A percentile compares a stretch with the other conserved stretches of the same genome.
phyloP scores from a whole-genome alignment of 2,329 filamentous ascomycete species.

The Paecilomyces niveus region DNA sequence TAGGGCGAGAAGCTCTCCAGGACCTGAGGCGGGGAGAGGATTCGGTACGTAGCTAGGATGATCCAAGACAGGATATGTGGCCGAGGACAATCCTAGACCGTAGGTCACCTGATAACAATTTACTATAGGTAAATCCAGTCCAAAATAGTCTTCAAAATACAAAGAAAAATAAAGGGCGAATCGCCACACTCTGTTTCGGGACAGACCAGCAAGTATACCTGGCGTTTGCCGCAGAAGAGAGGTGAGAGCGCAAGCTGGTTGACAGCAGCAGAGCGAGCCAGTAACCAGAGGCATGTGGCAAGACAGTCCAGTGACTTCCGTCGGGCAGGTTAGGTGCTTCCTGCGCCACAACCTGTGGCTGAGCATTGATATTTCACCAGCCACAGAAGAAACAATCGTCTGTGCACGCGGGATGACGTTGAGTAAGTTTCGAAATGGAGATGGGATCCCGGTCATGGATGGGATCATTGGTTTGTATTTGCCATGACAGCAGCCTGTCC shows the following conservation, averaged over 20 bases:
- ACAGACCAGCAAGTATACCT: not conserved
- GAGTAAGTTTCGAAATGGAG: not conserved
- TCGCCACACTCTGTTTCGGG: not conserved
- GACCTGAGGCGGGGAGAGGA: conserved; percentile 13
- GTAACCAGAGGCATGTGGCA: not conserved
- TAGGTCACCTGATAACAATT: not conserved
- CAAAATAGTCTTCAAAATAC: not conserved
- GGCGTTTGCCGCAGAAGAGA: not conserved
- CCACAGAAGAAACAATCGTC: not conserved
- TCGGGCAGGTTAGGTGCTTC: not conserved
- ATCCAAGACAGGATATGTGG: not conserved
- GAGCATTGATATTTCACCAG: not conserved
- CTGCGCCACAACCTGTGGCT: not conserved
- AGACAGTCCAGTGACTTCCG: not conserved
- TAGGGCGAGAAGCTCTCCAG: conserved; percentile 16
- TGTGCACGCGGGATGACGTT: conserved; percentile 4
- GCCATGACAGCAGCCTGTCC: not conserved
- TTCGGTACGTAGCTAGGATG: not conserved
- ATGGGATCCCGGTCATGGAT: not conserved
- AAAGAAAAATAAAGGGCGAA: not conserved
- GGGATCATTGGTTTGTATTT: not conserved
- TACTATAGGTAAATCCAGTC: not conserved
- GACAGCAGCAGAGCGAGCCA: too few relatives aligned
- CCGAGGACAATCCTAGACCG: not conserved
- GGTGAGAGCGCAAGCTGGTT: not conserved